phyloP scores from a whole-genome alignment of 176 grass and related monocot genomes.

The Thinopyrum elongatum region DNA sequence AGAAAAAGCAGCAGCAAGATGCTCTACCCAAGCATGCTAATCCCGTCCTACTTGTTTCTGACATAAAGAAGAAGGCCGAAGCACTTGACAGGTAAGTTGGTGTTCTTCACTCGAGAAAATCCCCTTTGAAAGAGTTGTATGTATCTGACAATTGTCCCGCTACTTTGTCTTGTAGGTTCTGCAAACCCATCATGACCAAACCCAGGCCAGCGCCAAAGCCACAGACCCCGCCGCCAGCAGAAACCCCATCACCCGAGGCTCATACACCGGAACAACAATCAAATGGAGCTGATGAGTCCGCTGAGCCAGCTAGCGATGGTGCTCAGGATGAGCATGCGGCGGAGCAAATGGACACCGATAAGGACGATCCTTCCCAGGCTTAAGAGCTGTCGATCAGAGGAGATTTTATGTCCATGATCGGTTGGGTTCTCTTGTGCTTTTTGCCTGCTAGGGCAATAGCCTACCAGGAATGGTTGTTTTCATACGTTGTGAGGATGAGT shows the following conservation, averaged over 20 bases:
- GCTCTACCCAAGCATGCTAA: constrained; percentile 75
- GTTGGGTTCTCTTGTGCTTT: neutral
- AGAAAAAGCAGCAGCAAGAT: constrained; percentile 81
- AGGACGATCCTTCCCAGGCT: constrained; percentile 25
- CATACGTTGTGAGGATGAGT: constrained; percentile 30
- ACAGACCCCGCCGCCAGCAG: constrained; percentile 48
- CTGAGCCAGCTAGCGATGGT: constrained; percentile 9
- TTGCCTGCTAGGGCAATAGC: neutral
- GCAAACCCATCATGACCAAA: constrained; percentile 90
- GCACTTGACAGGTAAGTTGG: constrained; percentile 63
- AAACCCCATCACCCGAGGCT: constrained; percentile 31
- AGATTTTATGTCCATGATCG: neutral
- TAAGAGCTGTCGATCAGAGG: constrained; percentile 13
- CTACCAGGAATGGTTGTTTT: neutral
- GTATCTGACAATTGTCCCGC: neutral
- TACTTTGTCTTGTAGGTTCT: constrained; percentile 55
- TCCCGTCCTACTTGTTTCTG: constrained; percentile 51
- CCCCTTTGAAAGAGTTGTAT: neutral
- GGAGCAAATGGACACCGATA: constrained; percentile 71
- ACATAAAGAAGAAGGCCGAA: constrained; percentile 78
- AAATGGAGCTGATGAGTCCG: neutral
- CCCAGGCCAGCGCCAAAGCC: constrained; percentile 65
- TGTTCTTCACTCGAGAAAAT: neutral
- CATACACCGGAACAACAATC: constrained; percentile 37
- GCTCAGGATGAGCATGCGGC: constrained; percentile 27